phyloP scores from a whole-genome alignment of 2,329 filamentous ascomycete species.

The Pseudogymnoascus sp. region DNA sequence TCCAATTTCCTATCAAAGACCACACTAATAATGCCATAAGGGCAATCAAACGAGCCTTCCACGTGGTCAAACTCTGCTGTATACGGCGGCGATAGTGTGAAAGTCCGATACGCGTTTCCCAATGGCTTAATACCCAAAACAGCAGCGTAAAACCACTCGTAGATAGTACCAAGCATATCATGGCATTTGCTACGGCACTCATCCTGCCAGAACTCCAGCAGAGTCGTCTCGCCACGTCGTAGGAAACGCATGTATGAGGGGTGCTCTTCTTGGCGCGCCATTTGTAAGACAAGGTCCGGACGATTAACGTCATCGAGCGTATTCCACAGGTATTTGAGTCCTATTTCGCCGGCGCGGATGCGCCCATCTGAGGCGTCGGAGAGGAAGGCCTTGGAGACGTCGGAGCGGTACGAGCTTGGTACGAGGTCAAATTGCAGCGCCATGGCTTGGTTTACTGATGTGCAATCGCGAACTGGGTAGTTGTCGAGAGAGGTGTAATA shows the following conservation, averaged over 20 bases:
- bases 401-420: slow-evolving; percentile 20
- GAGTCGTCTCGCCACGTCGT: slow-evolving; percentile 36
- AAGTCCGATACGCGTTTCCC: slow-evolving; percentile 34
- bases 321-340: slow-evolving; percentile 29
- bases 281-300: slow-evolving; percentile 34
- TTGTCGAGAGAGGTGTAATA: slow-evolving; percentile 33
- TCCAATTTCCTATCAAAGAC: slow-evolving; percentile 16
- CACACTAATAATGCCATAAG: slow-evolving; percentile 32
- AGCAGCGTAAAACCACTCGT: slow-evolving; percentile 39
- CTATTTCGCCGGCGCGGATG: slow-evolving; percentile 37
- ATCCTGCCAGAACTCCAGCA: slow-evolving; percentile 39
- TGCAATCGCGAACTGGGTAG: slow-evolving; percentile 28
- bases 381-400: slow-evolving; percentile 27
- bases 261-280: slow-evolving; percentile 41
- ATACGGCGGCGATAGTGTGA: slow-evolving; percentile 24
- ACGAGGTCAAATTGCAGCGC: slow-evolving; percentile 32
- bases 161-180: slow-evolving; percentile 42
- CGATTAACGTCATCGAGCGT: slow-evolving; percentile 33
- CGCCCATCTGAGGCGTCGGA: slow-evolving; percentile 23
- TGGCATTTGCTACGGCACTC: slow-evolving; percentile 39
- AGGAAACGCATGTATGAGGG: slow-evolving; percentile 37
- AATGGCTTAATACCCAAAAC: slow-evolving; percentile 31
- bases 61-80: slow-evolving; percentile 35
- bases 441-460: slow-evolving; percentile 34
- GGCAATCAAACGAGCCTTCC: slow-evolving; percentile 33